Evolutionary conservation across 2,329 filamentous ascomycete genomes (phyloP).

Genomic region (Cryphonectria radicalis): DNA sequence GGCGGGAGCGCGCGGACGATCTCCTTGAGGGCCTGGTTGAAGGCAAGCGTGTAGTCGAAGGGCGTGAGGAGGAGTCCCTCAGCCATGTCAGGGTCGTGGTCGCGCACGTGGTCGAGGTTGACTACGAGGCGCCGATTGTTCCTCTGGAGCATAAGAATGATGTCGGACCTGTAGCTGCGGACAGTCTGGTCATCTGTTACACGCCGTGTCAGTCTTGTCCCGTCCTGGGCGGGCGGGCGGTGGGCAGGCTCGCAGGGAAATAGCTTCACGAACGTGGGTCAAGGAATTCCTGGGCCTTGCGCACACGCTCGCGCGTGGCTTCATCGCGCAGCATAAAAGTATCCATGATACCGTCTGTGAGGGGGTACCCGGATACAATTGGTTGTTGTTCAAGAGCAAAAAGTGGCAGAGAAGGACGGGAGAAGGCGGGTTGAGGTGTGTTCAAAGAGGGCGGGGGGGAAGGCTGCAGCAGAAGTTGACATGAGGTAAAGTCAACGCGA

Average conservation of each 20-base stretch:
- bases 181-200: conserved; percentile 55
- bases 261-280: conserved; percentile 73
- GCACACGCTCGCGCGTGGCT: conserved; percentile 80
- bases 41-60: conserved; percentile 86
- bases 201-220: conserved; percentile 13
- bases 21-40: conserved; percentile 87
- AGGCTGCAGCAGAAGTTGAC: neutral
- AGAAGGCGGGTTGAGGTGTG: neutral
- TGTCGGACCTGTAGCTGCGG: conserved; percentile 85
- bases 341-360: conserved; percentile 61
- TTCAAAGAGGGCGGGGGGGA: neutral
- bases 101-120: conserved; percentile 87
- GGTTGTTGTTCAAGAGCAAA: neutral
- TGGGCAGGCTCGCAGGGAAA: neutral
- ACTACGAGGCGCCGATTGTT: conserved; percentile 69
- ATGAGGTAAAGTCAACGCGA: conserved; percentile 1
- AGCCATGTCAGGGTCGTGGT: conserved; percentile 83
- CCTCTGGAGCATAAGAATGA: conserved; percentile 76
- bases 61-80: conserved; percentile 78
- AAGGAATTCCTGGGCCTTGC: conserved; percentile 88
- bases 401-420: neutral
- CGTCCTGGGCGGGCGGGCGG: too few relatives aligned
- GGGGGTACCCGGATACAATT: neutral
- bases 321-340: conserved; percentile 79
- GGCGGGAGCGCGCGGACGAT: conserved; percentile 77